These are phyloP conservation scores for Clarireedia hainanense DNA, from an alignment of 2,329 filamentous ascomycete species.

Conservation along the genomic window DNA sequence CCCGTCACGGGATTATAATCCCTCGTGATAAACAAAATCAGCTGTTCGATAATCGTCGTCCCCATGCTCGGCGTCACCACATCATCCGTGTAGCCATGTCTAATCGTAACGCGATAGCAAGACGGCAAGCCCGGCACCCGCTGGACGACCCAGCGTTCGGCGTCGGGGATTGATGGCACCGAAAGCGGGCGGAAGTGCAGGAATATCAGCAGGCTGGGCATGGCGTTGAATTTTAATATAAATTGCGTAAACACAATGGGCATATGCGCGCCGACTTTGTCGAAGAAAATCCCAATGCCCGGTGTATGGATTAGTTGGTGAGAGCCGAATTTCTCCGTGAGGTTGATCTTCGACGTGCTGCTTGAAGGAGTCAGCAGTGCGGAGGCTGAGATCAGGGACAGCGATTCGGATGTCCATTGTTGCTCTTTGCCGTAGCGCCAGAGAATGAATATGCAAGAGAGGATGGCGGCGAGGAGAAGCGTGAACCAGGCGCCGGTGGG, in stretches of 20 bases:
- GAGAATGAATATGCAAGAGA: conserved; percentile 59
- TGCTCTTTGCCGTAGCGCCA: conserved; percentile 76
- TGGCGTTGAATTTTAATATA: conserved; percentile 59
- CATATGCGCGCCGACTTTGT: conserved; percentile 60
- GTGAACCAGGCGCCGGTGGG: conserved; percentile 76
- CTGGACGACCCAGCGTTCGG: conserved; percentile 40
- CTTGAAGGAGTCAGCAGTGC: conserved; percentile 37
- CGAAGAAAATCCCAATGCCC: conserved; percentile 67
- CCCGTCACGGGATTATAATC: conserved; percentile 21
- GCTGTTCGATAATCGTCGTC: conserved; percentile 48
- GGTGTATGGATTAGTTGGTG: conserved; percentile 39
- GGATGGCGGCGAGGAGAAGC: conserved; percentile 52
- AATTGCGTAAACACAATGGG: conserved; percentile 67
- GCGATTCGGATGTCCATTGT: conserved; percentile 63
- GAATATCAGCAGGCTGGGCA: conserved; percentile 63
- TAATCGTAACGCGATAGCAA: conserved; percentile 60
- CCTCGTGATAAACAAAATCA: conserved; percentile 42
- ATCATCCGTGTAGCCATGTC: conserved; percentile 67
- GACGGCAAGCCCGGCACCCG: conserved; percentile 39
- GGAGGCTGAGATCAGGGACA: conserved; percentile 43
- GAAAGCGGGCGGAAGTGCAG: conserved; percentile 63
- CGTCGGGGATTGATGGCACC: conserved; percentile 44
- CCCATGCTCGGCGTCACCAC: conserved; percentile 59
- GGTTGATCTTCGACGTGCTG: conserved; percentile 21
- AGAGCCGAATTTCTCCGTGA: conserved; percentile 34